Base-by-base conservation (phyloP, 1,284 basidiomycete species). In the Ganoderma lingzhi region DNA sequence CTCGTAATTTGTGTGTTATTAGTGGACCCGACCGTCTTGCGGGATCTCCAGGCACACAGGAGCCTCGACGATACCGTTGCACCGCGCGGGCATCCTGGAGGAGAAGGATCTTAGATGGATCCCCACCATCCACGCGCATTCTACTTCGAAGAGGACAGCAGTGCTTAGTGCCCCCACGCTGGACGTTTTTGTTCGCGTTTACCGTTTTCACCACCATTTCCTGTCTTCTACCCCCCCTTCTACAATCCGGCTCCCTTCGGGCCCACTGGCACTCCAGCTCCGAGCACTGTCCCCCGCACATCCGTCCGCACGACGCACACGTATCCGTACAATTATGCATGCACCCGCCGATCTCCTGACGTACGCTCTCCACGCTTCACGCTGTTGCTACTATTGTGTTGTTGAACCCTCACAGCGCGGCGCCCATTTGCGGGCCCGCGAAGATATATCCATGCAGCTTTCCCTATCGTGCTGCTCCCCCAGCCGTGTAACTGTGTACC, bases 11-110 rank as follows among this genome's bases (percentile, higher is more conserved):
- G 42, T 68, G 63, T 58, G 45, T 68, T 63, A 65, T 71, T 80
- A 92, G 93, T 96, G 74, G 96, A 97, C 80, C 95, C 96, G 1
- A 89, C 90, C 45, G 96, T 97, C 42, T 84, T 96, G 76, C 90
- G 92, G 53, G 96, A 97, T 83, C 84, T 97, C 64, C 94, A 96
- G 82, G 91, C 92, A 30, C 94, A 95, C 79, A 86, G 91, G 81
- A 96, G 90, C 82, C 85, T 95, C 73, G 94, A 95, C 65, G 90
- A 93, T 66, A 69, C 72, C 44, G 74, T 76, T 44, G 55, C 66
- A 14, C 58, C 74, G n/a, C 68, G 72, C 62, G 73, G 71, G 15
- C 66, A 55, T 56, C 60, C 44, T 32, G 66, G 68, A 23, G 70
- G 66, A 32, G 65, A 69, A 28, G 65, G 68, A 45, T 71, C 70